phyloP scores from a whole-genome alignment of 495 filamentous ascomycete genomes.

The Acidomyces sp. region DNA sequence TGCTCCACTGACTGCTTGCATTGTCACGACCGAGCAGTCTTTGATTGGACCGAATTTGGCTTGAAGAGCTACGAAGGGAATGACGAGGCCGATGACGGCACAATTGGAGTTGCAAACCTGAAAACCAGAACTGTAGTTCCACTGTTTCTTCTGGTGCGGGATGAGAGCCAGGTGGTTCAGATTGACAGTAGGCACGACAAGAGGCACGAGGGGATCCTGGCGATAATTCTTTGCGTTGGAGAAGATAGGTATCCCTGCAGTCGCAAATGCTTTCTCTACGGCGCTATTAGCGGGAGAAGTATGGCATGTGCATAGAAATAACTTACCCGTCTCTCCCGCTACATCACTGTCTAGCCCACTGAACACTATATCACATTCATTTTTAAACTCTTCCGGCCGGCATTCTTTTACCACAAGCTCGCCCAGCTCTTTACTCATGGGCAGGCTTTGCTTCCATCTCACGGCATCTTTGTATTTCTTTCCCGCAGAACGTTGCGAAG shows the following conservation, averaged over 20 bases:
- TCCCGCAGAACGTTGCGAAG: constrained; percentile 30
- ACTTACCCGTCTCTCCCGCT: constrained; percentile 31
- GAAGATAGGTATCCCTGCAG: constrained; percentile 30
- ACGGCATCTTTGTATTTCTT: constrained; percentile 35
- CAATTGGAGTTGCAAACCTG: constrained; percentile 37
- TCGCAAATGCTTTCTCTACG: constrained; percentile 34
- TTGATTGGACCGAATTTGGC: constrained; percentile 30
- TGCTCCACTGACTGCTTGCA: constrained; percentile 34
- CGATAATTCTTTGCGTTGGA: constrained; percentile 36
- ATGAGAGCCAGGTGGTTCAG: constrained; percentile 30
- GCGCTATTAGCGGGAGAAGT: too few relatives aligned
- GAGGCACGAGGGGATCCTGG: constrained; percentile 31
- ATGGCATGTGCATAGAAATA: neutral
- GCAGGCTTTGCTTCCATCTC: constrained; percentile 32
- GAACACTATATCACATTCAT: constrained; percentile 32
- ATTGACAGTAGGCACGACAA: constrained; percentile 35
- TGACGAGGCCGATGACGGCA: constrained; percentile 35
- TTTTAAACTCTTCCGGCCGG: constrained; percentile 28
- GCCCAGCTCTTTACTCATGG: constrained; percentile 30
- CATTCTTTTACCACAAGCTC: constrained; percentile 31
- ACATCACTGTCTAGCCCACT: constrained; percentile 35
- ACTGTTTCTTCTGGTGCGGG: constrained; percentile 27
- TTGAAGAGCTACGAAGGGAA: constrained; percentile 33
- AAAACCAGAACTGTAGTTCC: constrained; percentile 29
- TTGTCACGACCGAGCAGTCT: constrained; percentile 31